Base-by-base conservation (phyloP, 805 yeast species). In the Ogataea ganodermae region DNA sequence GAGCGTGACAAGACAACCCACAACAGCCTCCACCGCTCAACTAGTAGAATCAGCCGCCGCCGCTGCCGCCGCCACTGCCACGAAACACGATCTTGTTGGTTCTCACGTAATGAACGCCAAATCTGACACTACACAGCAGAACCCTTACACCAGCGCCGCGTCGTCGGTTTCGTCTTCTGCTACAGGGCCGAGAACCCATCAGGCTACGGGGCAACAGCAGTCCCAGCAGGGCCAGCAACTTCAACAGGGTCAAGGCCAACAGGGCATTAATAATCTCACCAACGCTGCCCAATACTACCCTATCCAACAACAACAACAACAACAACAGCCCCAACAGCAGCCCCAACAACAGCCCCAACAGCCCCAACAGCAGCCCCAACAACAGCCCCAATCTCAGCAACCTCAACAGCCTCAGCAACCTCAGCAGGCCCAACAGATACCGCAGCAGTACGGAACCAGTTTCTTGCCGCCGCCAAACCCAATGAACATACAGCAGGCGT, bases 401-500 rank as follows among this genome's bases (percentile, higher is more conserved):
- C 22, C 36, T 9, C 36, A 33, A 20, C 14, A 10, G 31, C 14
- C 31, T 6, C 31, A 39, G 17, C 48, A 28, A 4, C 24, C 24
- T 8, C 24, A 22, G 24, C 49, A 45, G 27, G 36, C 35, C 28
- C 54, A 44, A 30, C 51, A 49, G 27, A 39, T 51, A 18, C 50
- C 52, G 20, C 60, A 54, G 20, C 62, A 59, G 31, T 59, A 58
- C 21, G 52, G 50, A 24, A 45, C 54, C 31, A 51, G 52, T 24
- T 59, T 52, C 45, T 31, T 59, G 36, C 65, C 65, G 23, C 63
- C 60, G n/a, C 62, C 63, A 38, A 51, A 44, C 46, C 59, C 62
- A 2, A 50, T 57, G 53, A 53, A 51, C 41, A 41, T 56, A 50
- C 60, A 53, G 44, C 63, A 56, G 42, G 55, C 57, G 9, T 60